A percentile compares a stretch with the other conserved stretches of the same genome.
phyloP scores from a whole-genome alignment of 139 green algal species.

The Chlorella ohadii region DNA sequence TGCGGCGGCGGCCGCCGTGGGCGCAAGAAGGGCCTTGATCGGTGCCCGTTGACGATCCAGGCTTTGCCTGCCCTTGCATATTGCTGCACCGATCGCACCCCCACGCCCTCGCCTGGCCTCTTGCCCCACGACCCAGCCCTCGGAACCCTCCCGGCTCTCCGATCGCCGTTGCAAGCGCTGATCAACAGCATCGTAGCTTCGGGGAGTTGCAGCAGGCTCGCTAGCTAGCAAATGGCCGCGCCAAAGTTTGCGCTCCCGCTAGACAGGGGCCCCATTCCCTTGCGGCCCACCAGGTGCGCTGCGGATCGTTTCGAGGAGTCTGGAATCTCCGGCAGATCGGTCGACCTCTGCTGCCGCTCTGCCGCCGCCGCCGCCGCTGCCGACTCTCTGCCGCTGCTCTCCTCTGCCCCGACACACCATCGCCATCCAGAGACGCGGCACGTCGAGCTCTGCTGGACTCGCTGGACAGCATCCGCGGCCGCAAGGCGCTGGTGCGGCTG shows the following conservation, averaged over 20 bases:
- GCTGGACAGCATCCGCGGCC: slow-evolving; percentile 78
- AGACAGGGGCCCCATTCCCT: slow-evolving; percentile 59
- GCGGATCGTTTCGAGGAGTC: no score
- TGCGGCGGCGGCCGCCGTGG: no score
- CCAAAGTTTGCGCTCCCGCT: slow-evolving; percentile 51
- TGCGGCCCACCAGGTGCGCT: slow-evolving; percentile 57
- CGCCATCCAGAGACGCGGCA: slow-evolving; percentile 58
- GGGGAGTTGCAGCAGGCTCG: no score
- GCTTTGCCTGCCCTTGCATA: no score
- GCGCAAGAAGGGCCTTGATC: neutral
- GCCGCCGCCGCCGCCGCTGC: neutral
- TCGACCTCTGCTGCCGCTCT: neutral
- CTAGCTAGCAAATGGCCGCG: neutral
- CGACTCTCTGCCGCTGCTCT: neutral
- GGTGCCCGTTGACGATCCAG: no score
- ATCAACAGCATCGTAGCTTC: no score
- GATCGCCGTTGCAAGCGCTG: neutral
- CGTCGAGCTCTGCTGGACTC: slow-evolving; percentile 70
- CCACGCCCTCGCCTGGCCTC: no score
- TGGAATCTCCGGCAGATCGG: no score
- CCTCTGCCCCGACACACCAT: no score
- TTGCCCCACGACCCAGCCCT: no score
- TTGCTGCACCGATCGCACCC: no score
- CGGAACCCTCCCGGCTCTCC: no score
- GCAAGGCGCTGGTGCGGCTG: slow-evolving; percentile 75